A percentile compares a stretch with the other conserved stretches of the same genome.
These are phyloP conservation scores for Aspergillus brasiliensis DNA, from an alignment of 2,329 filamentous ascomycete species.

Conservation along the genomic window DNA sequence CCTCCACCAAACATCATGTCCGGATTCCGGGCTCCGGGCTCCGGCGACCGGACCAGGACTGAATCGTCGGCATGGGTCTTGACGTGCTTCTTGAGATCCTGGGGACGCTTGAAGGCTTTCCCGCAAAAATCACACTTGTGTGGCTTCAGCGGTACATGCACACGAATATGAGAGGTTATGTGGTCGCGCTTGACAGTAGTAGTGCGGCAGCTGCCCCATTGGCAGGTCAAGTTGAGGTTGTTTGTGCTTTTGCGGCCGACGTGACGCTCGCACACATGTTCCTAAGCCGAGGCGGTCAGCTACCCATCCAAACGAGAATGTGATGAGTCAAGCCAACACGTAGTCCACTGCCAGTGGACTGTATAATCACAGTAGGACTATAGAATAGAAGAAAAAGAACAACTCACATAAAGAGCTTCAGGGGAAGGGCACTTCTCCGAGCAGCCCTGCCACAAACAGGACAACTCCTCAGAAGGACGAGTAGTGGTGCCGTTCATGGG, in stretches of 20 bases:
- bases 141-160: constrained; percentile 97
- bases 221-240: constrained; percentile 95
- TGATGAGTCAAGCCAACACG: constrained; percentile 5
- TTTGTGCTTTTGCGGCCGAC: constrained; percentile 99
- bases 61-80: constrained; percentile 98
- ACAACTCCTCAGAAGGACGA: constrained; percentile 41
- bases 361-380: not conserved
- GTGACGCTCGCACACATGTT: constrained; percentile 97
- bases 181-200: constrained; percentile 98
- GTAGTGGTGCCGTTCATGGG: constrained; percentile 33
- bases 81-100: constrained; percentile 99
- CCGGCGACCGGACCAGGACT: constrained; percentile 67
- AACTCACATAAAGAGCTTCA: constrained; percentile 63
- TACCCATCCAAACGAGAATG: not conserved
- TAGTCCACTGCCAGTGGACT: constrained; percentile 1
- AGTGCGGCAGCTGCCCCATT: constrained; percentile 94
- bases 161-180: constrained; percentile 97
- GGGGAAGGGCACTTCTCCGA: constrained; percentile 61
- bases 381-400: not conserved
- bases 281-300: constrained; percentile 54
- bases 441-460: constrained; percentile 65
- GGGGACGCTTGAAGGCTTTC: constrained; percentile 98
- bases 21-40: constrained; percentile 54
- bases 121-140: constrained; percentile 99
- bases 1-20: constrained; percentile 43